Conservation (phyloP, 768 basidiomycete species). For the Lentinula edodes region DNA sequence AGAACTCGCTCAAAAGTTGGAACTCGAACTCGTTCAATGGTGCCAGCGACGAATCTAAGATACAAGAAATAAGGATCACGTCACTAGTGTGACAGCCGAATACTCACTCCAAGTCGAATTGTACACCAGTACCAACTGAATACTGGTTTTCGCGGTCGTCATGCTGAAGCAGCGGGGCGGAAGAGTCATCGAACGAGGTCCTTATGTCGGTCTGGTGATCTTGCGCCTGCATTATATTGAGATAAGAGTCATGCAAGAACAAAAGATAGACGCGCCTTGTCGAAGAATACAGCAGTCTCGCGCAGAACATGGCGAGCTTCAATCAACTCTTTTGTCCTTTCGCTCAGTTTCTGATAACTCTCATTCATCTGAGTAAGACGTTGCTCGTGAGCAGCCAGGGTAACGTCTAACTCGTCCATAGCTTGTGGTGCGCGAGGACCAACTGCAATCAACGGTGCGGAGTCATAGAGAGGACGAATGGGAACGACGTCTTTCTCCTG, state of each 20-base stretch:
- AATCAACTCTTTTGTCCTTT: slow-evolving; percentile 78
- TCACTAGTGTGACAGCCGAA: neutral
- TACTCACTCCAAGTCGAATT: slow-evolving; percentile 86
- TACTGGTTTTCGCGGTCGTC: slow-evolving; percentile 77
- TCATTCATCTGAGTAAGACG: slow-evolving; percentile 88
- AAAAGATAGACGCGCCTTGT: slow-evolving; percentile 43
- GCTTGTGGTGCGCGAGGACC: slow-evolving; percentile 92
- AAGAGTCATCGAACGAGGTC: slow-evolving; percentile 86
- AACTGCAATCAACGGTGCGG: slow-evolving; percentile 79
- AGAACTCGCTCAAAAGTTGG: slow-evolving; percentile 95
- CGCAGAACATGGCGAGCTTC: slow-evolving; percentile 93
- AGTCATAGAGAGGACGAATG: slow-evolving; percentile 82
- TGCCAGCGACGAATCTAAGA: slow-evolving; percentile 89
- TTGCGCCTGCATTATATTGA: slow-evolving; percentile 52
- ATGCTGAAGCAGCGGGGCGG: slow-evolving; percentile 85
- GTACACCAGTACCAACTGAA: slow-evolving; percentile 36
- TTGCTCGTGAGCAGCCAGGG: slow-evolving; percentile 80
- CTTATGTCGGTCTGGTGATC: slow-evolving; percentile 75
- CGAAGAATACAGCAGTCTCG: slow-evolving; percentile 96
- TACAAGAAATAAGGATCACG: neutral
- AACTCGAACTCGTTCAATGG: slow-evolving; percentile 88
- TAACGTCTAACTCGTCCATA: slow-evolving; percentile 89
- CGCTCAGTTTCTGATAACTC: slow-evolving; percentile 84
- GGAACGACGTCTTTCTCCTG: slow-evolving; percentile 81
- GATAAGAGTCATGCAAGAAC: slow-evolving; percentile 7